phyloP scores from a whole-genome alignment of 177 flowering plant genomes.

The Tripterygium wilfordii region DNA sequence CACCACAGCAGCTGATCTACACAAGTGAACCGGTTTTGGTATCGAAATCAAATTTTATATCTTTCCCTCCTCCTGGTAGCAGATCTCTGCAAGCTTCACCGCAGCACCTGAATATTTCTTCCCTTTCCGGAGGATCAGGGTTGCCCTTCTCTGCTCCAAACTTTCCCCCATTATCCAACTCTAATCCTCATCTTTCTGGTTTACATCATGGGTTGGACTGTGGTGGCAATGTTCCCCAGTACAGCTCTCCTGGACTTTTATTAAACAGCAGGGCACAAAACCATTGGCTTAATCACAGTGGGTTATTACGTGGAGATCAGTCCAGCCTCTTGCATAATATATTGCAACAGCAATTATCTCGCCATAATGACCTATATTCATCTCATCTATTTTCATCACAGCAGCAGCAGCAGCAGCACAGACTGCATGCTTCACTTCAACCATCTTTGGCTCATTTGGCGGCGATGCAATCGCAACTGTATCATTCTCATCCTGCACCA shows the following conservation, averaged over 20 bases:
- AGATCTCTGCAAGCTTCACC: conserved; percentile 44
- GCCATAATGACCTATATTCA: conserved; percentile 43
- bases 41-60: conserved; percentile 43
- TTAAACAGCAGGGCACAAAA: conserved; percentile 23
- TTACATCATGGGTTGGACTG: conserved; percentile 35
- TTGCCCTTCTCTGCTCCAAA: conserved; percentile 34
- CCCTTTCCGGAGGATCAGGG: conserved; percentile 35
- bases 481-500: conserved; percentile 45
- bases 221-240: conserved; percentile 40
- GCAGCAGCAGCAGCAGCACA: conserved; percentile 47
- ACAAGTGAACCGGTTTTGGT: conserved; percentile 47
- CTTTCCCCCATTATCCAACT: conserved; percentile 26
- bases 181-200: conserved; percentile 31
- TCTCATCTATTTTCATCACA: conserved; percentile 34
- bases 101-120: conserved; percentile 29
- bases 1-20: conserved; percentile 28
- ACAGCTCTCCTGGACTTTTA: conserved; percentile 22
- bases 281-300: conserved; percentile 42
- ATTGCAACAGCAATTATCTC: conserved; percentile 37
- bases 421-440: conserved; percentile 49
- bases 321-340: conserved; percentile 28
- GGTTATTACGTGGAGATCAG: conserved; percentile 34
- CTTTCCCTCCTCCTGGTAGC: conserved; percentile 54
- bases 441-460: conserved; percentile 56
- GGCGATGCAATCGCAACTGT: conserved; percentile 59